These are phyloP conservation scores for Pichia kudriavzevii DNA, from an alignment of 1,139 yeast species.

Conservation along the genomic window DNA sequence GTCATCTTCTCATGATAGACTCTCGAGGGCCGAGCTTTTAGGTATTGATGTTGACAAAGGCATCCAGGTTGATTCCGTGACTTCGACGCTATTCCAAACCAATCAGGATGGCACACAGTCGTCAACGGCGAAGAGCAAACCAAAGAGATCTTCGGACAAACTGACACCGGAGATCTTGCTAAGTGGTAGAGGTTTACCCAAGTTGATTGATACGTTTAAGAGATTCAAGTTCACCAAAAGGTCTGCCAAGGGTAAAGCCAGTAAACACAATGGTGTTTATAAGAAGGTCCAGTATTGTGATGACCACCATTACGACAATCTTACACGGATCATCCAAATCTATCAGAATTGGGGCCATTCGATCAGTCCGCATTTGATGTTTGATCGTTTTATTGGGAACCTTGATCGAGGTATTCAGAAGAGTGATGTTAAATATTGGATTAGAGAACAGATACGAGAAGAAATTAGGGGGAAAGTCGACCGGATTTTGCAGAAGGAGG, in stretches of 20 bases:
- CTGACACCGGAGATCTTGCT: constrained; percentile 24
- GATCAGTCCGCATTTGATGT: constrained; percentile 26
- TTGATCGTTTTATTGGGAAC: constrained; percentile 23
- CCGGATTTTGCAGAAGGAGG: no score
- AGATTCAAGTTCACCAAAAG: constrained; percentile 19
- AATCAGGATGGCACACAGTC: constrained; percentile 2
- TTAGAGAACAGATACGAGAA: constrained; percentile 7
- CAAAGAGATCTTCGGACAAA: constrained; percentile 19
- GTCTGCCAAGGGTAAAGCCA: no score
- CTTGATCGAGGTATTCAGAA: constrained; percentile 18
- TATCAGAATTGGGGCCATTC: constrained; percentile 29
- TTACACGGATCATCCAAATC: constrained; percentile 22
- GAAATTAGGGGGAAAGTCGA: constrained; percentile 15
- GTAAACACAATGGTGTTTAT: no score
- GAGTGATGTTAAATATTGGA: constrained; percentile 15
- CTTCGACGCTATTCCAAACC: constrained; percentile 1
- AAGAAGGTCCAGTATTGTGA: constrained; percentile 9
- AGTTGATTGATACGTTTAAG: constrained; percentile 16
- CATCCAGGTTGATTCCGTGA: not conserved
- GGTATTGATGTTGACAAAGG: constrained; percentile 18
- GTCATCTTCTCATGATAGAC: no score
- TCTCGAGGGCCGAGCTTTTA: constrained; percentile 24
- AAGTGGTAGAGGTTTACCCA: constrained; percentile 26
- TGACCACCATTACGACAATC: constrained; percentile 25
- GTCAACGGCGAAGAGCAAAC: constrained; percentile 9